Base-by-base conservation (phyloP, 305 asterid species). In the Rubia peregrina region DNA sequence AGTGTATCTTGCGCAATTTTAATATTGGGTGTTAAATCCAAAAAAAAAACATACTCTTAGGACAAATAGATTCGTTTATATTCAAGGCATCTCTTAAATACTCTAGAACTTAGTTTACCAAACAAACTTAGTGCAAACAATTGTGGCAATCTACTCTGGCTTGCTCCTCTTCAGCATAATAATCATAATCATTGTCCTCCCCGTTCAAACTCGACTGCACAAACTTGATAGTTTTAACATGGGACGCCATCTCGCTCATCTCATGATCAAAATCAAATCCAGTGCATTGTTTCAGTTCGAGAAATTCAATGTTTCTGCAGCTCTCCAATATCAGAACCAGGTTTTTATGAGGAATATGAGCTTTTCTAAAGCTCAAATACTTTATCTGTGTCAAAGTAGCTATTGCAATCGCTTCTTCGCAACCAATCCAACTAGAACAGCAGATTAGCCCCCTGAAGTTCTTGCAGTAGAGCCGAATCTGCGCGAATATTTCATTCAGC, bases 341-440 rank as follows among this genome's bases (percentile, higher is more conserved):
- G 57, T 71, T 46, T 30, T 71, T 21, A 42, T 13, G 38, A 8
- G 55, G 49, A 55, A 61, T 7, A 11, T 71, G 62, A 42, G 68
- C 38, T 61, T 33, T 46, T 11, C 61, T 61, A 8, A 71, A 61
- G 56, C 69, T 71, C 2, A 71, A 61, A 46, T 26, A 61, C 74
- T 61, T 71, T 13, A 61, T 36, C 22, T 30, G 51, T 61, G 62
- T 59, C 62, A 61, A 6, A 61, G 21, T 44, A 44, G 74, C 43
- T 16, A 61, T 71, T 21, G 74, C 74, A 2, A 1, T 30, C 24
- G 74, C 74, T 19, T 71, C 74, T 17, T 71, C 74, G 21, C 55
- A 30, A 61, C 74, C 74, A 3, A 71, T 61, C 74, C 69, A 71
- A 46, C 74, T 71, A 44, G 51, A 71, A 36, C 69, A 71, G 61